Evolutionary conservation across 495 filamentous ascomycete species (phyloP), one percentile per base, ranked within the genome.

Genomic region (Penicillium simplicissimum): DNA sequence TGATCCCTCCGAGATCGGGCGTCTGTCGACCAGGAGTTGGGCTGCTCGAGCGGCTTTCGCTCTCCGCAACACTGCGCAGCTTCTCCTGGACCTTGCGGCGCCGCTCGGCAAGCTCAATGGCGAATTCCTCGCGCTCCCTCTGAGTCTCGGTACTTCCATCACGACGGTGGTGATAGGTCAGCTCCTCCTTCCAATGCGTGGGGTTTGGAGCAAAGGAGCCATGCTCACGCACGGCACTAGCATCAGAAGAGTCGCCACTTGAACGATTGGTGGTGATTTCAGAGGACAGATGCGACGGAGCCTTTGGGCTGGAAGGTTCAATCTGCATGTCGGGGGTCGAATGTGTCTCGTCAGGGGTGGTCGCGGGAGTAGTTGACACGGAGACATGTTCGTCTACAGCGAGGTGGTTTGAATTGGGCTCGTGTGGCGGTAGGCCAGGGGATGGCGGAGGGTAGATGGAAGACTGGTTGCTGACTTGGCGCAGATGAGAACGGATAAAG

Each of bases 41-140:
- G 69, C 82, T 77, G 66, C 81, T 66, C 63, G 91, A 77, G 69
- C 81, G 74, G 74, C 83, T 81, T 64, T 90, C 88, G 9, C 79
- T 82, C 61, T 91, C 89, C 15, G 85, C 86, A 65, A 88, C 89
- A 17, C 80, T 90, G 15, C 86, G 86, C 31, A 97, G 76, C 66
- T 88, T 92, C 74, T 96, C 92, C 62, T 93, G 88, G 35, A 96
- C 89, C 17, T 85, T 89, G 34, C 87, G 83, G 53, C 89, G 85
- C 42, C 92, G 84, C 68, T 89, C 83, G 0, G 90, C 91, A 21
- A 97, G 85, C 66, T 95, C 91, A 58, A 82, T 87, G 21, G 87
- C 87, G 65, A 97, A 93, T 55, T 91, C 92, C 52, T 93, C 88
- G 7, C 84, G 82, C 57, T 91, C 91, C 36, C 78, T 79, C 57